These are phyloP conservation scores for Rhizopogon rudus DNA, from an alignment of 768 basidiomycete species.

Conservation along the genomic window DNA sequence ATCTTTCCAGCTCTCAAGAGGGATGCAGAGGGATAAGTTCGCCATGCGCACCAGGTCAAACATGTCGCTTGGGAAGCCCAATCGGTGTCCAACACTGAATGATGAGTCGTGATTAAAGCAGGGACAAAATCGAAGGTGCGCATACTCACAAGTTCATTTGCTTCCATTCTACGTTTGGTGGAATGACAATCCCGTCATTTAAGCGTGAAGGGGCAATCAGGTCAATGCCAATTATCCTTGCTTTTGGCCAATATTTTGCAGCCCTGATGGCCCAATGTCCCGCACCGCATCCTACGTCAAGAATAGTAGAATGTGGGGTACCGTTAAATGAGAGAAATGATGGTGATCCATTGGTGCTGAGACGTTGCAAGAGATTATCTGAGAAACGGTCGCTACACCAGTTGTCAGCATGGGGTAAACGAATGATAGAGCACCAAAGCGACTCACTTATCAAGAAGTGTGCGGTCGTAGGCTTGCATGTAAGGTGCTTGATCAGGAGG, in stretches of 20 bases:
- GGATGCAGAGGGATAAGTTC: conserved; percentile 58
- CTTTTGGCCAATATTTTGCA: conserved; percentile 53
- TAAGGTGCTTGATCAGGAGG: conserved; percentile 44
- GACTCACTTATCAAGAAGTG: conserved; percentile 54
- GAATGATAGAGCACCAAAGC: neutral
- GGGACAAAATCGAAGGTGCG: neutral
- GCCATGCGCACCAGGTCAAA: conserved; percentile 78
- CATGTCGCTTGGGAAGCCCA: conserved; percentile 57
- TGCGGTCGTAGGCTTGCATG: conserved; percentile 61
- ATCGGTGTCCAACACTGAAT: conserved; percentile 43
- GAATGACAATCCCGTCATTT: conserved; percentile 31
- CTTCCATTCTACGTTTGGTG: conserved; percentile 42
- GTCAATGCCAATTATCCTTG: conserved; percentile 63
- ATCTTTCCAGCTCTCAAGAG: conserved; percentile 52
- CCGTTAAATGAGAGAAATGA: conserved; percentile 53
- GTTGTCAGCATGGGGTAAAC: conserved; percentile 2
- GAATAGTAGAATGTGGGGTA: conserved; percentile 46
- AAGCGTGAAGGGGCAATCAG: conserved; percentile 37
- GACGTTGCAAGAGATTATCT: conserved; percentile 46
- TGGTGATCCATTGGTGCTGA: conserved; percentile 49
- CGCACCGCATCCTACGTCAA: conserved; percentile 75
- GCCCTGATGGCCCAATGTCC: conserved; percentile 67
- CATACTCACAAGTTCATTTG: conserved; percentile 64
- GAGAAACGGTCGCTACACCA: conserved; percentile 54
- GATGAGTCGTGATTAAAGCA: conserved; percentile 9